Evolutionary conservation across 495 filamentous ascomycete species (phyloP).

Genomic region (Beverwykella pulmonaria): DNA sequence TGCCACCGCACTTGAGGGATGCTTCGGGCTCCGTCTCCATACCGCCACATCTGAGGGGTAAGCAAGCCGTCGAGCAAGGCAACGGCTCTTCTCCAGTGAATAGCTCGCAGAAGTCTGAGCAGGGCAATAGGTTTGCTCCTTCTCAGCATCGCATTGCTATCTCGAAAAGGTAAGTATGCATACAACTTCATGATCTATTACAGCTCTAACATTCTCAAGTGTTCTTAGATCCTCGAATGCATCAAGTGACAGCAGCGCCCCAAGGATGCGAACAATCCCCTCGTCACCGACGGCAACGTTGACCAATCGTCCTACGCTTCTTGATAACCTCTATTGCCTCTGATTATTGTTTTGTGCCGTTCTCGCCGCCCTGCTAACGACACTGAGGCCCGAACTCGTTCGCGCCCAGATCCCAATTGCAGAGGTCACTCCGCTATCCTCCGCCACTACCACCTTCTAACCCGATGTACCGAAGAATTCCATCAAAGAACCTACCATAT

Average conservation of each 20-base stretch:
- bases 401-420: not conserved
- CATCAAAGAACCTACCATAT: conserved; percentile 6
- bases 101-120: not conserved
- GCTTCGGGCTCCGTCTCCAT: not conserved
- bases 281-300: conserved; percentile 16
- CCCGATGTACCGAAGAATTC: conserved; percentile 4
- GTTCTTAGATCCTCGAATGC: not conserved
- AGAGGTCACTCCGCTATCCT: conserved; percentile 1
- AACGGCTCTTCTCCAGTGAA: not conserved
- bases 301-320: not conserved
- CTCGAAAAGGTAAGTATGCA: conserved; percentile 9
- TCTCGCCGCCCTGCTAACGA: not conserved
- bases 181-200: not conserved
- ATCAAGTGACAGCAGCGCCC: not conserved
- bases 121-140: not conserved
- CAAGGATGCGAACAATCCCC: not conserved
- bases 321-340: too few species aligned
- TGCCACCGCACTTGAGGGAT: conserved; percentile 11
- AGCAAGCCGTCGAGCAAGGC: not conserved
- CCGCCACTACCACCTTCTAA: not conserved
- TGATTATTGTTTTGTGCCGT: too few species aligned
- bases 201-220: not conserved
- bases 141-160: not conserved
- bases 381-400: not conserved
- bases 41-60: conserved; percentile 1